phyloP scores from a whole-genome alignment of 163 green algal species.

The Trebouxiophyceae sp. region DNA sequence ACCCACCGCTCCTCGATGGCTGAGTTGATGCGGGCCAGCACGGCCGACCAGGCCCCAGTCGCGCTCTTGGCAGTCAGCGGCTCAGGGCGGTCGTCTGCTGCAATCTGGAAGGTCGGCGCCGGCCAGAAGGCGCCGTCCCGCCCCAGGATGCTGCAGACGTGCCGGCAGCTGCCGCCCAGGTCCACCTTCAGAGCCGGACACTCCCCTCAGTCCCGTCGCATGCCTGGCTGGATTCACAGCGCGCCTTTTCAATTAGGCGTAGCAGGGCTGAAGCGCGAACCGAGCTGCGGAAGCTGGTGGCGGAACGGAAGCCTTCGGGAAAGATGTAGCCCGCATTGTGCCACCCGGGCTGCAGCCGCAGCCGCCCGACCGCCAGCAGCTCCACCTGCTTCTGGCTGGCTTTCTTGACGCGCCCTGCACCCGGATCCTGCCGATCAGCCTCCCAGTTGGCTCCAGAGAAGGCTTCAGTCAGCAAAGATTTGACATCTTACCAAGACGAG shows the following conservation, averaged over 20 bases:
- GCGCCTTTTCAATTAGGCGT: no score
- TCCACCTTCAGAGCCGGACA: constrained; percentile 6
- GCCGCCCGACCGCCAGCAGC: constrained; percentile 44
- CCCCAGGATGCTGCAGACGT: constrained; percentile 76
- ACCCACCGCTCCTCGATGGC: constrained; percentile 53
- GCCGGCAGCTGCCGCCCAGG: constrained; percentile 44
- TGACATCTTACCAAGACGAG: background rate
- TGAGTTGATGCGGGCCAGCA: constrained; percentile 77
- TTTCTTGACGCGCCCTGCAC: constrained; percentile 54
- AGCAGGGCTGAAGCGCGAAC: no score
- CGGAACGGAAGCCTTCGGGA: constrained; percentile 69
- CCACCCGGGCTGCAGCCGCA: constrained; percentile 44
- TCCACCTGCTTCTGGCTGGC: constrained; percentile 72
- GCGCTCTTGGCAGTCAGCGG: constrained; percentile 68
- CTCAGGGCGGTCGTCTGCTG: constrained; percentile 69
- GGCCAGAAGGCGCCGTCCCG: constrained; percentile 64
- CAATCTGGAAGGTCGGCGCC: constrained; percentile 60
- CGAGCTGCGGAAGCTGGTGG: constrained; percentile 67
- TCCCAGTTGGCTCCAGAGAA: background rate
- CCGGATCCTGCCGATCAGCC: background rate
- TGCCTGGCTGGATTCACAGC: background rate
- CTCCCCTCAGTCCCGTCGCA: background rate
- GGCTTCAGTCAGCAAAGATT: background rate
- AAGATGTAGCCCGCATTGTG: constrained; percentile 90
- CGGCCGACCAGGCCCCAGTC: constrained; percentile 72